phyloP scores from a whole-genome alignment of 1,284 basidiomycete species.

The Heterobasidion occidentale region DNA sequence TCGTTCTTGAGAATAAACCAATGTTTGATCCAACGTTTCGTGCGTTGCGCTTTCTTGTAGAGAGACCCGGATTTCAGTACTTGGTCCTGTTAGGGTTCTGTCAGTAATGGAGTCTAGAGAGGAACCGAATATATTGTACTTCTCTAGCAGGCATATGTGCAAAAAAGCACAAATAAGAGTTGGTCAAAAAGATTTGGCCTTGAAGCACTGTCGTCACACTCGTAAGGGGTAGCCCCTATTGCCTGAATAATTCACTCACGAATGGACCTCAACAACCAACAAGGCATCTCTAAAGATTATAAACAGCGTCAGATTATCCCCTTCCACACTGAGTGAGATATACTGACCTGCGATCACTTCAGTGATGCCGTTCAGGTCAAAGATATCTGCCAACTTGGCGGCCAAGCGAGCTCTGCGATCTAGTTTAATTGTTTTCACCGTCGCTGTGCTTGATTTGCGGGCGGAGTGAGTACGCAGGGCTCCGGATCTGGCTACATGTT shows the following conservation, averaged over 20 bases:
- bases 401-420: constrained; percentile 69
- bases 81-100: constrained; percentile 52
- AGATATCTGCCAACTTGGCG: constrained; percentile 80
- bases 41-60: constrained; percentile 77
- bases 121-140: constrained; percentile 33
- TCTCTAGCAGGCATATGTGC: constrained; percentile 89
- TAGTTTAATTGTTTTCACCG: constrained; percentile 65
- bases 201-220: constrained; percentile 65
- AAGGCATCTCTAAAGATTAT: constrained; percentile 63
- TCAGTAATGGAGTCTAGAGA: constrained; percentile 1
- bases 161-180: constrained; percentile 91
- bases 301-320: too few relatives aligned
- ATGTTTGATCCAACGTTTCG: constrained; percentile 84
- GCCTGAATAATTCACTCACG: constrained; percentile 44
- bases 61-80: constrained; percentile 82
- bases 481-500: neutral
- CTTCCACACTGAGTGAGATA: neutral
- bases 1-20: constrained; percentile 95
- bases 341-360: constrained; percentile 76
- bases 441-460: constrained; percentile 59
- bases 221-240: constrained; percentile 7
- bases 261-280: constrained; percentile 81
- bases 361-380: constrained; percentile 69
- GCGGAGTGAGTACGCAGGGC: constrained; percentile 15
- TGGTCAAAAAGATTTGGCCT: constrained; percentile 94